Percentiles rank a stretch among this genome's conserved stretches.
These are phyloP conservation scores for Penicillium crystallinum DNA, from an alignment of 495 filamentous ascomycete genomes.

Conservation along the genomic window DNA sequence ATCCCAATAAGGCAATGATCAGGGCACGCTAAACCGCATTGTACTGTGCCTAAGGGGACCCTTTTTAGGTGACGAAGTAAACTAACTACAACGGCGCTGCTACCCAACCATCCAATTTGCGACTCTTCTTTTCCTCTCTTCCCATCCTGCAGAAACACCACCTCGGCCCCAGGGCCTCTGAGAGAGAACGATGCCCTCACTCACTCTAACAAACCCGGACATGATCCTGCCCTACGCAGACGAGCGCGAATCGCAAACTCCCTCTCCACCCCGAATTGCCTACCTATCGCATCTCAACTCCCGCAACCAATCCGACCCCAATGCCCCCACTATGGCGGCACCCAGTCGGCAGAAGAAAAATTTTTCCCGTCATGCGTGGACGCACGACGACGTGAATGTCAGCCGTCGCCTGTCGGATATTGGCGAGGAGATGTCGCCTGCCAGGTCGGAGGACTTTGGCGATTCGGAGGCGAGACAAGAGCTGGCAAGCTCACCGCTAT, in stretches of 20 bases:
- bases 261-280: slow-evolving; percentile 42
- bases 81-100: neutral
- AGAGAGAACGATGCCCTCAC: slow-evolving; percentile 50
- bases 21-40: slow-evolving; percentile 21
- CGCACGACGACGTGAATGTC: slow-evolving; percentile 50
- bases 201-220: slow-evolving; percentile 87
- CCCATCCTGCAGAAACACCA: neutral
- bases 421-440: slow-evolving; percentile 52
- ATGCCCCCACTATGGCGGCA: slow-evolving; percentile 9
- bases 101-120: slow-evolving; percentile 1
- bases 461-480: slow-evolving; percentile 5
- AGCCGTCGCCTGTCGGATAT: slow-evolving; percentile 67
- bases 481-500: slow-evolving; percentile 11
- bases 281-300: slow-evolving; percentile 35
- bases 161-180: slow-evolving; percentile 10
- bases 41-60: slow-evolving; percentile 16
- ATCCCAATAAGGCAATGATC: slow-evolving; percentile 25
- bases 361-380: slow-evolving; percentile 43
- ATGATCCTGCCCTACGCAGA: slow-evolving; percentile 74
- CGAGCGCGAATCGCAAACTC: slow-evolving; percentile 52
- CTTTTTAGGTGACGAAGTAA: slow-evolving; percentile 7
- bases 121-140: slow-evolving; percentile 2
- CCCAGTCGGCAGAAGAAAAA: slow-evolving; percentile 28
- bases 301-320: slow-evolving; percentile 15
- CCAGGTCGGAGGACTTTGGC: slow-evolving; percentile 18